These are phyloP conservation scores for Glycine soja DNA, from an alignment of 306 rosid genomes.

Conservation along the genomic window DNA sequence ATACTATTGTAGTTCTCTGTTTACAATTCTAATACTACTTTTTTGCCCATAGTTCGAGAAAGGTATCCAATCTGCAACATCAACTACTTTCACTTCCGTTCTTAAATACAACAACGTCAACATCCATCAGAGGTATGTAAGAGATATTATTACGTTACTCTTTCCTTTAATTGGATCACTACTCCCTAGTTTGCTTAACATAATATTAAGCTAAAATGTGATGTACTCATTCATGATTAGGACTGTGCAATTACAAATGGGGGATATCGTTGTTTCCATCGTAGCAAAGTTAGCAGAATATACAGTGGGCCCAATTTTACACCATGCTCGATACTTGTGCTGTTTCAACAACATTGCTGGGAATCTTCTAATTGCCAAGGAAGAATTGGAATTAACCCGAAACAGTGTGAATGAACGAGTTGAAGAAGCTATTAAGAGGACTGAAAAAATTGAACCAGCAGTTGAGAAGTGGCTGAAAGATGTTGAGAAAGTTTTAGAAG, in stretches of 20 bases:
- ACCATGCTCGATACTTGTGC: not conserved
- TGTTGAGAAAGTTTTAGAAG: not conserved
- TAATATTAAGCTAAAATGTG: no score
- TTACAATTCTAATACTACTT: no score
- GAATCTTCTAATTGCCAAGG: not conserved
- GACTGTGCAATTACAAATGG: not conserved
- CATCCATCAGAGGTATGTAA: no score
- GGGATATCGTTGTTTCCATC: not conserved
- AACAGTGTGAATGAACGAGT: not conserved
- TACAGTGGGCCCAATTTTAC: not conserved
- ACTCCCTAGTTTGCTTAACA: no score
- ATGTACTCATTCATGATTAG: no score
- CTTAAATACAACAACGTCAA: no score
- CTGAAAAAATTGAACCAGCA: not conserved
- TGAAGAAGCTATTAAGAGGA: not conserved
- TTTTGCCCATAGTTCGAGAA: no score
- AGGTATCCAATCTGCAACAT: no score
- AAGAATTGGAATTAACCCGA: not conserved
- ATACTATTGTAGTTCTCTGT: no score
- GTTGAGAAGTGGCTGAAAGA: not conserved
- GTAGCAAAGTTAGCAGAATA: constrained; percentile 2
- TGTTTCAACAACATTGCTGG: not conserved
- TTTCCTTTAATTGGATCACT: no score
- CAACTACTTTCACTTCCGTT: no score
- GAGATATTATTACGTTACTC: no score